Base-by-base conservation (phyloP, 2,329 filamentous ascomycete genomes). In the Ceratocystis cubensis region DNA sequence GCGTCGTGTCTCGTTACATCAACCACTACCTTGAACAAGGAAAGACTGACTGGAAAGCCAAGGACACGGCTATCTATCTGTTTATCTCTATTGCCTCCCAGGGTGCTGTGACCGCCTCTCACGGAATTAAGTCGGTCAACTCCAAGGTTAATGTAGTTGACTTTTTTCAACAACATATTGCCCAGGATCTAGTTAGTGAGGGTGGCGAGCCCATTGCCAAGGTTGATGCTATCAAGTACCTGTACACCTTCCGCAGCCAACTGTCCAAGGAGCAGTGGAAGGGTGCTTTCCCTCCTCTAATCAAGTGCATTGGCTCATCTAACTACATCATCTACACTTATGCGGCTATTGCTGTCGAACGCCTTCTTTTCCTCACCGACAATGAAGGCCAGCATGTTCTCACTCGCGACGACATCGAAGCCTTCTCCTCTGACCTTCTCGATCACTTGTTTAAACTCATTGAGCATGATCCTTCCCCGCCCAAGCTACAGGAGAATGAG, bases 311-410 rank as follows among this genome's bases (percentile, higher is more conserved):
- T 70, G 90, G 85, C 69, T 95, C 91, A 1, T 82, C 86, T 25
- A 94, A 96, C 75, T 97, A 96, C 72, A 94, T 97, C 67, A 91
- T 97, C 50, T 96, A 99, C 78, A 96, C 92, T 0, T 99, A 99
- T 73, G 91, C 94, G 13, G 90, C 94, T 8, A 96, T 99, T 73
- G 91, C 93, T 1, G 88, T 97, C n/a, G 94, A 99, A 78, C 84
- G 94, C 66, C 89, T 93, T 1, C 81, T 99, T 22, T 95, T 88
- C 76, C 83, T 99, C 72, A 86, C 87, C 4, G 87, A 94, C 73
- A 86, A 87, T 69, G 79, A 84, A 28, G 87, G 88, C 57, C 83
- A 88, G 71, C 86, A 91, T 48, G 82, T 97, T 70, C 95, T 99
- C 71, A 82, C 88, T 37, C 85, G 89, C 57, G 81, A 83, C 10